These are phyloP conservation scores for Fraxinus sp. DNA, from an alignment of 305 asterid species.

Conservation along the genomic window DNA sequence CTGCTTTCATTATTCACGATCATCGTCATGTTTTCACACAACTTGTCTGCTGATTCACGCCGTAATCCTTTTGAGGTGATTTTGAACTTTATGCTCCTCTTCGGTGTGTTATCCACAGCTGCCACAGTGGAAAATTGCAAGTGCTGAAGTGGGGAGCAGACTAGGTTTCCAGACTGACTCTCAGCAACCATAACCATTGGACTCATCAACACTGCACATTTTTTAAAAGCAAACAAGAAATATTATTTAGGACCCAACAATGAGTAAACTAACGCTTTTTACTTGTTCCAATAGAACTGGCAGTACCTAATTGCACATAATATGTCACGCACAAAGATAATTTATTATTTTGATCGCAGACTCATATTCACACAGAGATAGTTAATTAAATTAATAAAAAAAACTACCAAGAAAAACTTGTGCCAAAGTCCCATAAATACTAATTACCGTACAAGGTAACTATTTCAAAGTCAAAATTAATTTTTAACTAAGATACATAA, in stretches of 20 bases:
- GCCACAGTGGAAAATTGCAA: constrained; percentile 30
- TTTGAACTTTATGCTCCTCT: constrained; percentile 48
- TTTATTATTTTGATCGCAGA: not conserved
- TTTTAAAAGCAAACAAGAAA: not conserved
- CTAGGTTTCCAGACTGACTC: constrained; percentile 10
- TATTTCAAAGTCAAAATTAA: not conserved
- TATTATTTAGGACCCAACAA: not conserved
- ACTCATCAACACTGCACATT: constrained; percentile 21
- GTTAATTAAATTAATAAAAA: not conserved
- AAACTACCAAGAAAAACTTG: not conserved
- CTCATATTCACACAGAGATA: not conserved
- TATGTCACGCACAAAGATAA: not conserved
- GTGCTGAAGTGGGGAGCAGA: constrained; percentile 12
- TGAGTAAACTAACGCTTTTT: not conserved
- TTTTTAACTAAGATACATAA: not conserved
- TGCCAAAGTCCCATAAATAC: not conserved
- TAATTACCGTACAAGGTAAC: not conserved
- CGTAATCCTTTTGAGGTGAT: constrained; percentile 40
- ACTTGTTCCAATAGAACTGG: not conserved
- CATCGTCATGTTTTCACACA: constrained; percentile 19
- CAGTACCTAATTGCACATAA: not conserved
- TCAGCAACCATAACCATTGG: constrained; percentile 26
- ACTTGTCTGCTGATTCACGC: constrained; percentile 28
- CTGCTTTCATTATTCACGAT: constrained; percentile 18
- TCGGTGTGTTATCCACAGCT: constrained; percentile 27